Conservation (phyloP, 2,329 filamentous ascomycete species). For the Microcera coccophila region DNA sequence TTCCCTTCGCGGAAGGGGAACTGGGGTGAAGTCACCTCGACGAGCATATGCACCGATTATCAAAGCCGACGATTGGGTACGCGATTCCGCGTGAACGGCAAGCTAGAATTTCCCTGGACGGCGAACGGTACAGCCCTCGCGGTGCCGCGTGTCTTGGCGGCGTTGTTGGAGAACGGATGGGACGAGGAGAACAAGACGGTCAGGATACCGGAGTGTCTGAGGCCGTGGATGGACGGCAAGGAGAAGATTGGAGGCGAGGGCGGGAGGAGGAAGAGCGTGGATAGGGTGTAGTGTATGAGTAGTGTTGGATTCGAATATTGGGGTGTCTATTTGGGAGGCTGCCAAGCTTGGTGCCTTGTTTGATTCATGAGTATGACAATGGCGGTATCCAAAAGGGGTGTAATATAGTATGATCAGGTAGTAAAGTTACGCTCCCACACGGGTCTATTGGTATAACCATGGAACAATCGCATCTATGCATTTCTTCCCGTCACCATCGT, state of each 20-base stretch:
- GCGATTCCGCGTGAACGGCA: constrained; percentile 55
- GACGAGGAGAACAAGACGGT: constrained; percentile 65
- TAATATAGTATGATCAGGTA: neutral
- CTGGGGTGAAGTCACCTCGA: constrained; percentile 91
- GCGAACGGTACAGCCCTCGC: constrained; percentile 93
- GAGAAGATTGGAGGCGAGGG: constrained; percentile 57
- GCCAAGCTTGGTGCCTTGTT: too few relatives aligned
- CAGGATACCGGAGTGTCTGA: constrained; percentile 71
- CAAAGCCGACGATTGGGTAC: constrained; percentile 81
- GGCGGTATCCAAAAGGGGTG: neutral
- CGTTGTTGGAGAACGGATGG: constrained; percentile 88
- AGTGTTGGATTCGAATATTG: neutral
- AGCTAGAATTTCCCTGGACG: constrained; percentile 75
- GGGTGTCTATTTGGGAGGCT: too few relatives aligned
- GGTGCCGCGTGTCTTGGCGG: constrained; percentile 83
- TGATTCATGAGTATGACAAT: neutral
- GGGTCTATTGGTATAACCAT: neutral
- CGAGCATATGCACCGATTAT: constrained; percentile 92
- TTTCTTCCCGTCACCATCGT: constrained; percentile 7
- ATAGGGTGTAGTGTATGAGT: constrained; percentile 21
- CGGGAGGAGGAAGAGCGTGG: constrained; percentile 26
- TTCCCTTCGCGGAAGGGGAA: constrained; percentile 73
- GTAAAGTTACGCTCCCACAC: neutral
- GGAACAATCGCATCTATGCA: neutral
- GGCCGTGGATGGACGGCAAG: constrained; percentile 78